Evolutionary conservation across 106 monocot species (phyloP).

Genomic region (Dioscorea zingiberensis): DNA sequence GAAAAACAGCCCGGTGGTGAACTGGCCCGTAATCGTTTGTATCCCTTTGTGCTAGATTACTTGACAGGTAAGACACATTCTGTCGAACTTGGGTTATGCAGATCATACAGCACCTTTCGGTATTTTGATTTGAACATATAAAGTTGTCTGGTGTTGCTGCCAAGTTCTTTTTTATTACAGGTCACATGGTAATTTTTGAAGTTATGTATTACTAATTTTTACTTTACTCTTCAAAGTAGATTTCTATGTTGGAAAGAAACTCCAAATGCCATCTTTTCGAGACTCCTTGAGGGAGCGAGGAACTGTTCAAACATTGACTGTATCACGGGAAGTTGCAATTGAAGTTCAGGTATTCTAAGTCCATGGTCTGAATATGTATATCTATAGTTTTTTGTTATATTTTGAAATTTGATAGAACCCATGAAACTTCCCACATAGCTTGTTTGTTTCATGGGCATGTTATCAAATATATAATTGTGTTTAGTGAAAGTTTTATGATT

Average conservation of each 20-base stretch:
- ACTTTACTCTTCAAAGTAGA: constrained; percentile 31
- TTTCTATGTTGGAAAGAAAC: constrained; percentile 74
- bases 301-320: constrained; percentile 85
- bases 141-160: too few relatives aligned
- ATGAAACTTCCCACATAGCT: too few relatives aligned
- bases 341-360: constrained; percentile 93
- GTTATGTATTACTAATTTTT: neutral
- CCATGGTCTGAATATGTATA: too few relatives aligned
- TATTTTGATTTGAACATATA: too few relatives aligned
- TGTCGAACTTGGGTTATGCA: too few relatives aligned
- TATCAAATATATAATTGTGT: too few relatives aligned
- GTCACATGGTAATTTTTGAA: neutral
- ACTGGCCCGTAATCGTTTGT: constrained; percentile 78
- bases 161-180: too few relatives aligned
- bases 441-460: too few relatives aligned
- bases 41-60: constrained; percentile 77
- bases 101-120: too few relatives aligned
- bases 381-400: too few relatives aligned
- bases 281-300: constrained; percentile 74
- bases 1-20: constrained; percentile 89
- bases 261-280: constrained; percentile 89
- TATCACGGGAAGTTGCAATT: constrained; percentile 77
- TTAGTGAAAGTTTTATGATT: too few relatives aligned
- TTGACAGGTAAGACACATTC: constrained; percentile 46
- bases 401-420: too few relatives aligned